Base-by-base conservation (phyloP, 257 asterid species). In the Misopates orontium region DNA sequence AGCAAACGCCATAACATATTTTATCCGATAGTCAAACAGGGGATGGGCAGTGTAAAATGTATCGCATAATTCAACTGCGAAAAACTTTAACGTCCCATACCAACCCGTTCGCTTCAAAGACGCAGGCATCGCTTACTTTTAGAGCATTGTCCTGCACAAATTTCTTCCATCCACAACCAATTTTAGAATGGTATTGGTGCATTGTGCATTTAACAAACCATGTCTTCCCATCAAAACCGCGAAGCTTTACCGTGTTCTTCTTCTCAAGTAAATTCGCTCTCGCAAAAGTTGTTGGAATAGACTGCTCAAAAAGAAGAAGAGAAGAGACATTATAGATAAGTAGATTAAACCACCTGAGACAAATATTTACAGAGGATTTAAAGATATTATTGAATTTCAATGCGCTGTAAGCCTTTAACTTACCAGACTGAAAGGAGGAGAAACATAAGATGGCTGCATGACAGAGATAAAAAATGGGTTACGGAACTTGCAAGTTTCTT, bases 401-500 rank as follows among this genome's bases (percentile, higher is more conserved):
- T 20, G 10, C 8, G 14, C 7, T 31, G 8, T 8, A n/a, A n/a
- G n/a, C n/a, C n/a, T n/a, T n/a, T n/a, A 18, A 25, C 21, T 64
- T 69, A 75, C 72, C 80, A 69, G 21, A 31, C 0, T 12, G 42
- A 21, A 47, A 1, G 8, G 0, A 39, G 10, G 0, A 44, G 53
- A 28, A 18, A 75, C 67, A 47, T 53, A 71, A 15, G 73, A 65
- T 31, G 76, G 70, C 13, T 75, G 73, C 70, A 75, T 70, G 18
- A 70, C 53, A 60, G 19, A 32, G 23, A 75, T 20, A 65, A 42
- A 59, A 45, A 70, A 70, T 14, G 52, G 52, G 15, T 61, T 42
- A 42, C 7, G 3, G 16, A 76, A 65, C 15, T 18, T 66, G 56
- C 45, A 45, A 17, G n/a, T 44, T 20, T 17, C 14, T 42, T 54